Conservation (phyloP, 2,329 filamentous ascomycete genomes). For the Blastomyces emzantsi region DNA sequence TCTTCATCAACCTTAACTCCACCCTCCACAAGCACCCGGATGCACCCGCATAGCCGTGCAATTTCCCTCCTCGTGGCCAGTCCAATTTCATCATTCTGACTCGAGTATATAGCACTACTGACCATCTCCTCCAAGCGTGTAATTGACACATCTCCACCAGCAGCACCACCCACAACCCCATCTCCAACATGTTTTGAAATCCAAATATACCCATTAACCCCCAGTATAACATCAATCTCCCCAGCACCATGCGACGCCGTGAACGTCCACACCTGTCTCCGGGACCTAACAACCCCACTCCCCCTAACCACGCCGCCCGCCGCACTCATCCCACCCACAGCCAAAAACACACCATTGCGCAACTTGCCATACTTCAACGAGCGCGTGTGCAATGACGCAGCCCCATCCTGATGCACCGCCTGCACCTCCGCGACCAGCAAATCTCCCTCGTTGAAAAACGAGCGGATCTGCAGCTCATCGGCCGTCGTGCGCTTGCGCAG, state of each 20-base stretch:
- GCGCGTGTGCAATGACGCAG: constrained; percentile 79
- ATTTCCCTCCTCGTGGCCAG: constrained; percentile 78
- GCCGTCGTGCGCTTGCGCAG: constrained; percentile 85
- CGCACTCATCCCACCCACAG: constrained; percentile 70
- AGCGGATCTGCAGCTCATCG: constrained; percentile 92
- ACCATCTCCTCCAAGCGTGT: constrained; percentile 83
- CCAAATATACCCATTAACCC: constrained; percentile 97
- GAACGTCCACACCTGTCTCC: constrained; percentile 82
- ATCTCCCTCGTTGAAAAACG: constrained; percentile 95
- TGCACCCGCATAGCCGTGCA: constrained; percentile 68
- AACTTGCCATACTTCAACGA: constrained; percentile 91
- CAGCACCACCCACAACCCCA: constrained; percentile 35
- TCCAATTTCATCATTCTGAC: constrained; percentile 81
- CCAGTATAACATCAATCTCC: constrained; percentile 75
- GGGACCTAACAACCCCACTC: constrained; percentile 68
- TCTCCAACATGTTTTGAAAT: constrained; percentile 73
- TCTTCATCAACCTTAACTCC: constrained; percentile 84
- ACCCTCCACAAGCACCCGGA: constrained; percentile 72
- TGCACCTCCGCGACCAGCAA: constrained; percentile 93
- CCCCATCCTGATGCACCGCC: constrained; percentile 74
- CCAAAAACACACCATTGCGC: constrained; percentile 82
- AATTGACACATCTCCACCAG: constrained; percentile 51
- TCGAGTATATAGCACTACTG: constrained; percentile 80
- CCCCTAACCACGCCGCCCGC: constrained; percentile 60
- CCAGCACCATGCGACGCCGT: constrained; percentile 37